A percentile compares a stretch with the other conserved stretches of the same genome.
Conservation (phyloP, 2,329 filamentous ascomycete genomes). For the Pseudogymnoascus pannorum region DNA sequence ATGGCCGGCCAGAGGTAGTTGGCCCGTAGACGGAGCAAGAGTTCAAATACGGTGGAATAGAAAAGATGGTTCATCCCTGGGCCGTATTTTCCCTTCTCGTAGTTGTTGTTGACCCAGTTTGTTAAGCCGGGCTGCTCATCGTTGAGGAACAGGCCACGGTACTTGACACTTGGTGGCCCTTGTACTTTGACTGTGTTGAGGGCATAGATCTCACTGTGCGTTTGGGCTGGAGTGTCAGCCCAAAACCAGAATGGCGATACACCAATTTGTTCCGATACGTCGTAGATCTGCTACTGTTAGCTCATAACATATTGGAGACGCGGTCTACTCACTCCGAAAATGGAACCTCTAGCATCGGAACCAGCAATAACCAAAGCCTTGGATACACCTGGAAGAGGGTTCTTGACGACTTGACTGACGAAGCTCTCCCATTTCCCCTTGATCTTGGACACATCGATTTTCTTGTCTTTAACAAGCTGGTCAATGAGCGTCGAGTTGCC, state of each 20-base stretch:
- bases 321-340: constrained; percentile 50
- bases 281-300: neutral
- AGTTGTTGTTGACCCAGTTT: constrained; percentile 52
- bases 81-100: constrained; percentile 31
- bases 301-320: neutral
- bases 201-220: constrained; percentile 40
- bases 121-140: constrained; percentile 55
- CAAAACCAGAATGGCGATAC: constrained; percentile 59
- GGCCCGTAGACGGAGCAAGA: constrained; percentile 60
- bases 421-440: constrained; percentile 65
- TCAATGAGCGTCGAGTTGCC: constrained; percentile 58
- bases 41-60: constrained; percentile 62
- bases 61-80: constrained; percentile 52
- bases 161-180: constrained; percentile 46
- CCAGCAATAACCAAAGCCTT: constrained; percentile 61
- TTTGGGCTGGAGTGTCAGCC: constrained; percentile 44
- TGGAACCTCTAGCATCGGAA: constrained; percentile 57
- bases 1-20: constrained; percentile 71
- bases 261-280: constrained; percentile 31
- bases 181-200: constrained; percentile 39
- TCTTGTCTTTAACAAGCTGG: constrained; percentile 44
- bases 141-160: constrained; percentile 53
- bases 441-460: constrained; percentile 50
- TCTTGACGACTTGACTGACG: constrained; percentile 48
- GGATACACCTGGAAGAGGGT: constrained; percentile 48